phyloP scores from a whole-genome alignment of 1,284 basidiomycete species.

The Takashimella koratensis region DNA sequence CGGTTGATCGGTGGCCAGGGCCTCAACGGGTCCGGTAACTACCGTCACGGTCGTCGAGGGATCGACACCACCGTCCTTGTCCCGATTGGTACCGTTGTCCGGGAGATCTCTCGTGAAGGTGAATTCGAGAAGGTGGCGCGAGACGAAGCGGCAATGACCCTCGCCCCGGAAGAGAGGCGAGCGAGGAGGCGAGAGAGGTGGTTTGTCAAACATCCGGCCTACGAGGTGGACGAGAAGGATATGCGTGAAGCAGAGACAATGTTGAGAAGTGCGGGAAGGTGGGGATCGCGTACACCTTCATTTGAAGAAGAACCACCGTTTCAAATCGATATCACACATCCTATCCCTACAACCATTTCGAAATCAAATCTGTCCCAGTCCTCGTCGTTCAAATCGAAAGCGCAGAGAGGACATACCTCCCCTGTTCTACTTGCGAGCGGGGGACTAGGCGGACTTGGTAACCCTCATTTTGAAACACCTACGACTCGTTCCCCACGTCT shows the following conservation, averaged over 20 bases:
- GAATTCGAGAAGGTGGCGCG: constrained; percentile 51
- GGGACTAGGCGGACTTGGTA: constrained; percentile 82
- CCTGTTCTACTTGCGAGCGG: constrained; percentile 71
- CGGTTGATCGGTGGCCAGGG: constrained; percentile 67
- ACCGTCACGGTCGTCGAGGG: constrained; percentile 74
- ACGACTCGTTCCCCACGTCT: constrained; percentile 68
- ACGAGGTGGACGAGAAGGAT: constrained; percentile 63
- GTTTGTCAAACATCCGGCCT: constrained; percentile 75
- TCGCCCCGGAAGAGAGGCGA: constrained; percentile 18
- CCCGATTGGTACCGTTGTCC: constrained; percentile 82
- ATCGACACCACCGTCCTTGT: constrained; percentile 70
- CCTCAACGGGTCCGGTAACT: constrained; percentile 70
- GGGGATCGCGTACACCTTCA: constrained; percentile 21
- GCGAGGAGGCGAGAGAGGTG: constrained; percentile 59
- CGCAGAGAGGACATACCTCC: too few relatives aligned
- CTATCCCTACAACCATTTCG: constrained; percentile 10
- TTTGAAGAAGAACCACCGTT: constrained; percentile 56
- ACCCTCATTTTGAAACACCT: constrained; percentile 66
- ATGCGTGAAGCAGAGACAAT: constrained; percentile 63
- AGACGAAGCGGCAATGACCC: constrained; percentile 47
- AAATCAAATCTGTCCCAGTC: background rate
- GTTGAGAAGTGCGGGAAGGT: constrained; percentile 62
- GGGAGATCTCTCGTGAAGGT: constrained; percentile 63
- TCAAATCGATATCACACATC: constrained; percentile 58
- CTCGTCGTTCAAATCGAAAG: background rate